Base-by-base conservation (phyloP, 768 basidiomycete genomes). In the Rhizopogon salebrosus region DNA sequence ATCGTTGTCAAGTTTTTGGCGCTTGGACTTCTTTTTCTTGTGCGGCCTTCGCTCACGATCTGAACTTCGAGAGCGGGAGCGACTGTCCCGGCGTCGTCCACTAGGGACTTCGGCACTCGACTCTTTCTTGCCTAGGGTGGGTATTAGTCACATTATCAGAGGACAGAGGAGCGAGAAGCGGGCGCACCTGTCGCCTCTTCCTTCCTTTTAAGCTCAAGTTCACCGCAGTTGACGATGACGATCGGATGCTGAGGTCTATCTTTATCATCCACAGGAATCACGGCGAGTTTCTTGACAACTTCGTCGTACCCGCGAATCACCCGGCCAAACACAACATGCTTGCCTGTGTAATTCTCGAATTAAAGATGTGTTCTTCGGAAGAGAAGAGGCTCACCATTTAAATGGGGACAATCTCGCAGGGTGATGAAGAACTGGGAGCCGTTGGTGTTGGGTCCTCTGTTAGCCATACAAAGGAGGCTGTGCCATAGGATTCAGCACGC, bases 341-440 rank as follows among this genome's bases (percentile, higher is more conserved):
- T 83, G 37, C 83, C 82, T 84, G 55, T 39, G 16, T 16, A 29
- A 14, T 2, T 18, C 49, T 54, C 14, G 49, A 52, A 31, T 42
- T 36, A 11, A 57, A 14, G 40, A 39, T 36, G 26, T 43, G 29
- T 7, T 29, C 36, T n/a, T n/a, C 11, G 4, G 20, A 41, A 35
- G 0, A 1, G 48, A 39, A 48, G 0, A 57, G 65, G 59, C 70
- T 70, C 69, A 74, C 91, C 91, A 62, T 87, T 78, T 41, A 92
- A 67, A 64, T 92, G 89, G 3, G 84, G 80, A 55, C 87, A 83
- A 14, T 80, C 77, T n/a, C 79, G 75, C 10, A 95, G 76, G 20
- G 92, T 92, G 56, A 94, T 75, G 64, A 95, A 94, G 64, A 87
- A 95, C 57, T 95, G 92, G 1, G 86, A 89, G 35, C 85, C 84